phyloP scores from a whole-genome alignment of 805 yeast species.

The Starmerella asiatica region DNA sequence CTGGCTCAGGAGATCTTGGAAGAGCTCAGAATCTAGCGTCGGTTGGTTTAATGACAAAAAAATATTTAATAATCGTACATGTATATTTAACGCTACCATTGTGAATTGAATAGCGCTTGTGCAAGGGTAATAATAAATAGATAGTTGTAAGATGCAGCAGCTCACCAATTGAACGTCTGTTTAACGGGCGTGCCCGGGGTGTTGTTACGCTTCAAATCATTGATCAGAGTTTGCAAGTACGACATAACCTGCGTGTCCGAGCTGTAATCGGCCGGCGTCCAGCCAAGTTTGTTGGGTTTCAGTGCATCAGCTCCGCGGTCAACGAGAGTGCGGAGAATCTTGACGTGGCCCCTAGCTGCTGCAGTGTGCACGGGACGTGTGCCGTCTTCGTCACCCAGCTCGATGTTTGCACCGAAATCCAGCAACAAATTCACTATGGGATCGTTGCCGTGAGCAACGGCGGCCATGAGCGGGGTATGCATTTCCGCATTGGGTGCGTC shows the following conservation, averaged over 20 bases:
- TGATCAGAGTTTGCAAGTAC: conserved; percentile 26
- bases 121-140: not conserved
- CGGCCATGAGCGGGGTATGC: conserved; percentile 44
- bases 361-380: conserved; percentile 81
- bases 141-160: no score
- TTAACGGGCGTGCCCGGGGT: conserved; percentile 11
- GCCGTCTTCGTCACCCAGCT: conserved; percentile 56
- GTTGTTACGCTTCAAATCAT: conserved; percentile 14
- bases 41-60: not conserved
- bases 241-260: conserved; percentile 39
- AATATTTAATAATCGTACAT: not conserved
- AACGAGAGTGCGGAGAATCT: conserved; percentile 42
- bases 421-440: conserved; percentile 52
- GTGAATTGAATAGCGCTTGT: no score
- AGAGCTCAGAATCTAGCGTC: conserved; percentile 47
- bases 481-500: conserved; percentile 44
- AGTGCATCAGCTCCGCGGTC: conserved; percentile 38
- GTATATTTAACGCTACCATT: no score
- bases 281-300: conserved; percentile 42
- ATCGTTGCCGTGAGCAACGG: conserved; percentile 45
- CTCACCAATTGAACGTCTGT: conserved; percentile 13
- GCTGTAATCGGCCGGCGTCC: conserved; percentile 52
- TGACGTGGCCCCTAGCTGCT: conserved; percentile 50
- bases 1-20: conserved; percentile 72
- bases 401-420: conserved; percentile 66